Evolutionary conservation across 2,329 filamentous ascomycete genomes (phyloP), one percentile per base, ranked within the genome.

Genomic region (Penicillium sp.): DNA sequence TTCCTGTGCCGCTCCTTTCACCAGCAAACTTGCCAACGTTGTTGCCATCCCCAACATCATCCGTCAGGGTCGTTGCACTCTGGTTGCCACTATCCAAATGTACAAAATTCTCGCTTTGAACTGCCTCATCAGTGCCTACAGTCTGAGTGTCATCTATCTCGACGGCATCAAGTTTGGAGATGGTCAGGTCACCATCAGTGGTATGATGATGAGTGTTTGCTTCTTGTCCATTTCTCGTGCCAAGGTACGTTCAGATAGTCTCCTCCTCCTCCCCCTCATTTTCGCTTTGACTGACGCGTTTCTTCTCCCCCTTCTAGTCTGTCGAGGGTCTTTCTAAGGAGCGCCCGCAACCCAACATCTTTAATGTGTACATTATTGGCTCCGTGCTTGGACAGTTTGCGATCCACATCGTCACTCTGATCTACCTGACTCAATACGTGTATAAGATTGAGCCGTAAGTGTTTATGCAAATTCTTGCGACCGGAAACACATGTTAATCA

Each of bases 101-200:
- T 98, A 98, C 83, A 98, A 96, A 80, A 98, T 98, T 61, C 81
- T 98, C 44, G 93, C 93, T 6, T 76, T 98, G 50, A 98, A 98
- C 77, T 98, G 93, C 68, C 77, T 98, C 60, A 98, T 98, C 67
- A 95, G 88, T 60, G 93, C 93, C 34, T 98, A 98, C 81, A 95
- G 89, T 70, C 73, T 98, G 66, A 94, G 88, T 68, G 93, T 98
- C 13, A 78, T 98, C 49, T 98, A 98, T 65, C 81, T 98, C 1
- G 91, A 97, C 63, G 93, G 93, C 54, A 98, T 98, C 78, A 98
- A 98, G 75, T 98, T 98, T 66, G 90, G 93, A 48, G 93, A 98
- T 66, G 90, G 90, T 4, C 93, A 98, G 73, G 93, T 97, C 58
- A 98, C 93, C 12, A 97, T 98, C 63, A 96, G 90, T 60, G 93